Percentiles rank a stretch among this genome's conserved stretches.
Evolutionary conservation across 371 early-diverging fungal genomes (phyloP).

Genomic region (Encephalitozoon romaleae): DNA sequence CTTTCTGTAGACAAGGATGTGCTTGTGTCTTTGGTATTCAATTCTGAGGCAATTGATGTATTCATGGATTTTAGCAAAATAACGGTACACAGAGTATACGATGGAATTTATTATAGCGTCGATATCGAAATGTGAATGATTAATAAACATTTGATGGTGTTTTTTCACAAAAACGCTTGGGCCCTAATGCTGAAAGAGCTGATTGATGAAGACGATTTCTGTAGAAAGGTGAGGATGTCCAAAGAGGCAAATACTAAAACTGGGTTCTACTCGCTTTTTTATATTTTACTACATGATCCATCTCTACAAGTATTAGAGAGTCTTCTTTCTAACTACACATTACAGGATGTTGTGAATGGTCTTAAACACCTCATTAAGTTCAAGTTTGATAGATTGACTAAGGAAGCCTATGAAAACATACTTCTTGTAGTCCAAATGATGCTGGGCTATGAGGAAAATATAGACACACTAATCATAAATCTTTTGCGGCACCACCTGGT

Average conservation of each 20-base stretch:
- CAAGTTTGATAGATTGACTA: slow-evolving; percentile 19
- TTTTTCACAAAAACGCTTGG: neutral
- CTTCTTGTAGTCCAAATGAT: neutral
- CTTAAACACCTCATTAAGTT: slow-evolving; percentile 34
- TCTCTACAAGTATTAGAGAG: neutral
- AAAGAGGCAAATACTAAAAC: neutral
- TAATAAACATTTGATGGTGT: neutral
- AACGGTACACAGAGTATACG: neutral
- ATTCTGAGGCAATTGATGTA: neutral
- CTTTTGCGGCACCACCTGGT: slow-evolving; percentile 4
- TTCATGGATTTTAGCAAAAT: neutral
- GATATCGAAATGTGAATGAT: neutral
- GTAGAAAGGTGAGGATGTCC: neutral
- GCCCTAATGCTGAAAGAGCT: slow-evolving; percentile 6
- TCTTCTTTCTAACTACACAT: neutral
- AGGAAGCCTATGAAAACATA: neutral
- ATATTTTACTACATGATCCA: neutral
- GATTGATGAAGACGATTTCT: slow-evolving; percentile 1
- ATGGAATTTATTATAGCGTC: neutral
- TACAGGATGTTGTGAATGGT: neutral
- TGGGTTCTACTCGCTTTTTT: neutral
- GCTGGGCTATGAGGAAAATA: slow-evolving; percentile 2
- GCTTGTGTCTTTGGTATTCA: neutral
- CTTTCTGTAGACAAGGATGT: neutral
- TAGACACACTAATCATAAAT: slow-evolving; percentile 30